Base-by-base conservation (phyloP, 805 yeast species). In the Starmerella apicola region DNA sequence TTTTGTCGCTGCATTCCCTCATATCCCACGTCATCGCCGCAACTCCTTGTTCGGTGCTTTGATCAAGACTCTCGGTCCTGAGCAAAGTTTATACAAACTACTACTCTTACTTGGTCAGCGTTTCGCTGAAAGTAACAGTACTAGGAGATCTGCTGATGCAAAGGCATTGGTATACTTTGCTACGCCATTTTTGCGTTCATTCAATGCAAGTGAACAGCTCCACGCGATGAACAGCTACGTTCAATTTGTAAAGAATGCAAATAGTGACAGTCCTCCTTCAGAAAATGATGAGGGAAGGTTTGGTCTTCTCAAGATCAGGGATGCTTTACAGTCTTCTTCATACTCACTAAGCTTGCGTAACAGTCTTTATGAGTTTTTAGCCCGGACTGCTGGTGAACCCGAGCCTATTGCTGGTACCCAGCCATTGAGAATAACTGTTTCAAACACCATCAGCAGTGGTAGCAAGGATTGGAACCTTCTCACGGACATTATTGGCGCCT, bases 11-110 rank as follows among this genome's bases (percentile, higher is more conserved):
- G 97, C 98, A 1, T 83, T 91, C 62, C 76, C 78, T 40, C 97
- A 91, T 56, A 86, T 91, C 48, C 98, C 98, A 45, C 76, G 95
- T 57, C 98, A 91, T 58, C 81, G 98, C 61, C 73, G 98, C 52
- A 94, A 83, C 30, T 78, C 76, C 54, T 63, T 91, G 39, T 91
- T 82, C 52, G 71, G 81, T 2, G 78, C 93, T 1, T 67, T 91
- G n/a, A 75, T 85, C 13, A 68, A 68, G 50, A 81, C 95, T 2
- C 64, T 91, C 45, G 86, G 88, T 18, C 64, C 79, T 34, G 65
- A 68, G 7, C 61, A 66, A 36, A 73, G 94, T 2, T 66, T 86
- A 46, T 82, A 81, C 50, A 67, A 79, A 36, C 71, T 88, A 34
- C 58, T 88, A 46, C 78, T 82, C 52, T 67, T 91, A 51, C 71